A percentile compares a stretch with the other conserved stretches of the same genome.
These are phyloP conservation scores for Verbena officinalis DNA, from an alignment of 257 asterid genomes.

Conservation along the genomic window DNA sequence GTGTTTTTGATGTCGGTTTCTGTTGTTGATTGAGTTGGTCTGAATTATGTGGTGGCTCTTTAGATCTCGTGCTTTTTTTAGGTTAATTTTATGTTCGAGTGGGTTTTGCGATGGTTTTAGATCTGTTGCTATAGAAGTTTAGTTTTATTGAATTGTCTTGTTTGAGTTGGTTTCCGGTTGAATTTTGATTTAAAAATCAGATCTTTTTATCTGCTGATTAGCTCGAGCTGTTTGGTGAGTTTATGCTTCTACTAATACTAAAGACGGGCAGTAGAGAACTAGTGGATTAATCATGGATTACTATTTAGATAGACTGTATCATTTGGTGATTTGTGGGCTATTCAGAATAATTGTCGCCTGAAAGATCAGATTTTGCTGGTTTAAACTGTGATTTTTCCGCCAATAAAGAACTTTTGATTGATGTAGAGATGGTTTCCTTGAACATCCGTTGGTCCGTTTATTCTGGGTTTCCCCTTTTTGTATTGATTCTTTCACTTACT, in stretches of 20 bases:
- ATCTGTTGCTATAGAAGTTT: background rate
- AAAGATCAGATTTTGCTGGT: background rate
- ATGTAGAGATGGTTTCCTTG: too few species aligned
- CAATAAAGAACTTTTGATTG: too few species aligned
- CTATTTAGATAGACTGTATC: background rate
- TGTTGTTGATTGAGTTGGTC: background rate
- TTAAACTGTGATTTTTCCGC: too few species aligned
- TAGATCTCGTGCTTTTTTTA: background rate
- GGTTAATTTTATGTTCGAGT: background rate
- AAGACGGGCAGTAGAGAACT: background rate
- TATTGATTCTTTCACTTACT: too few species aligned
- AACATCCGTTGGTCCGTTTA: too few species aligned
- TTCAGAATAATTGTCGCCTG: background rate
- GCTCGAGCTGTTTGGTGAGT: background rate
- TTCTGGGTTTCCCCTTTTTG: too few species aligned
- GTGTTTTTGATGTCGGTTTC: background rate
- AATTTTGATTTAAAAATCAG: background rate
- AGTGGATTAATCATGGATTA: background rate
- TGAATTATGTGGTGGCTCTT: background rate
- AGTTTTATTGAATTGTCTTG: background rate
- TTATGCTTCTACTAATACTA: too few species aligned
- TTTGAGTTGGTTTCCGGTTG: background rate
- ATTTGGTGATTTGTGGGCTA: background rate
- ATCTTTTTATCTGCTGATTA: background rate
- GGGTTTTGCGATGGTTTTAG: background rate